Conservation (phyloP, 1,284 basidiomycete species). For the Cerioporus squamosus region DNA sequence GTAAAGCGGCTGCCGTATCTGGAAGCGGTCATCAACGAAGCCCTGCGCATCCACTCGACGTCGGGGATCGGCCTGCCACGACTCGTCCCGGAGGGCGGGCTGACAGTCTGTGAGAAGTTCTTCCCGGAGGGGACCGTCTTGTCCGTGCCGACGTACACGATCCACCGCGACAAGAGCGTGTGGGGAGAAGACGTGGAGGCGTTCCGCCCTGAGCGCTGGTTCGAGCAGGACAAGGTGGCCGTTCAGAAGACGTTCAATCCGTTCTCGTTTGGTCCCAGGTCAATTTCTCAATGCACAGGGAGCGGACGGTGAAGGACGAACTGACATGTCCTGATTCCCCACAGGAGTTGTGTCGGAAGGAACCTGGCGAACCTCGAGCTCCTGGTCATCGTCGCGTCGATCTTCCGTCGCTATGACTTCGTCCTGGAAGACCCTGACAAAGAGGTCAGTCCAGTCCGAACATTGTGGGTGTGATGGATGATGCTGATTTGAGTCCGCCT, state of each 20-base stretch:
- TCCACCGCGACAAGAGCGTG: constrained; percentile 70
- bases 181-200: constrained; percentile 83
- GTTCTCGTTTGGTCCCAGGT: constrained; percentile 74
- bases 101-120: constrained; percentile 58
- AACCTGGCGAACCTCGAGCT: constrained; percentile 81
- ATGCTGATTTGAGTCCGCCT: constrained; percentile 2
- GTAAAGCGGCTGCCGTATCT: constrained; percentile 78
- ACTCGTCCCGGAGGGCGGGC: constrained; percentile 69
- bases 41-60: constrained; percentile 81
- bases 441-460: constrained; percentile 46
- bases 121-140: constrained; percentile 78
- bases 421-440: constrained; percentile 61
- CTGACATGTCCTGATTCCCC: not conserved
- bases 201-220: constrained; percentile 85
- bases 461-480: not conserved
- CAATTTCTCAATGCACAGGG: constrained; percentile 14
- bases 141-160: constrained; percentile 78
- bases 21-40: constrained; percentile 84
- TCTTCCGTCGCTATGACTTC: constrained; percentile 75
- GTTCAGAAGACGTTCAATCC: constrained; percentile 79
- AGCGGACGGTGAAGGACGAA: too few relatives aligned
- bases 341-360: constrained; percentile 72
- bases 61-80: constrained; percentile 85
- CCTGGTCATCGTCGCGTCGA: constrained; percentile 73
- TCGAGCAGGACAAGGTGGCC: constrained; percentile 62